phyloP scores from a whole-genome alignment of 306 rosid species.

The Pterocarpus santalinus region DNA sequence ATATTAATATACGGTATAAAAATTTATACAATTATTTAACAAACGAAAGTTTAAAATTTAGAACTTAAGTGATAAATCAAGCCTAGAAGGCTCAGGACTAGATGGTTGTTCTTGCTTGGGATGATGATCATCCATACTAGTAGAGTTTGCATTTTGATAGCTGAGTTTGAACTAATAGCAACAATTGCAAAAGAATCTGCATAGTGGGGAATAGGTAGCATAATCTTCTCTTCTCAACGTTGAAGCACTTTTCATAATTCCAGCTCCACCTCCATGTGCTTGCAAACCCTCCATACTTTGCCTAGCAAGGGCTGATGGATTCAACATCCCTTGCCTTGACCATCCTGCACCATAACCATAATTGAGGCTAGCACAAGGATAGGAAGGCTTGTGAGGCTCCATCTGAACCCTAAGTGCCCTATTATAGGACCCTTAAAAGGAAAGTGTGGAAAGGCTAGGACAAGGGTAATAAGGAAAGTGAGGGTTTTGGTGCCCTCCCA shows the following conservation, averaged over 20 bases:
- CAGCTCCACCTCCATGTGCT: background rate
- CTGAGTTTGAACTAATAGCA: conserved; percentile 8
- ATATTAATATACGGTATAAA: no score
- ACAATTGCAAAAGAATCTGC: conserved; percentile 14
- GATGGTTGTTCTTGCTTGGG: conserved; percentile 16
- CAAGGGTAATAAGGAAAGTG: conserved; percentile 54
- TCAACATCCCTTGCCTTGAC: conserved; percentile 20
- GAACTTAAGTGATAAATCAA: conserved; percentile 69
- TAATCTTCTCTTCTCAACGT: conserved; percentile 23
- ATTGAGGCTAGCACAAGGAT: conserved; percentile 36
- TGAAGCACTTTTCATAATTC: background rate
- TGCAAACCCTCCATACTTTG: conserved; percentile 42
- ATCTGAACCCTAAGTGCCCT: conserved; percentile 58
- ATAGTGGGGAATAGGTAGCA: background rate
- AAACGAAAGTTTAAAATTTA: conserved; percentile 1
- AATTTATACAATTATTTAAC: no score
- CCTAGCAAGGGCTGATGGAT: background rate
- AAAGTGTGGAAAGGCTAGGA: conserved; percentile 40
- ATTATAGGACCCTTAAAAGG: conserved; percentile 53
- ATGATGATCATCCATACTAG: background rate
- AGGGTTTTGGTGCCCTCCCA: conserved; percentile 85
- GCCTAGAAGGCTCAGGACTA: conserved; percentile 10
- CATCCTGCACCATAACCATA: conserved; percentile 23
- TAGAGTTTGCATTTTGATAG: conserved; percentile 4
- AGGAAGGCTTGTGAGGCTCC: conserved; percentile 69